Evolutionary conservation across 345 rosid species (phyloP).

Genomic region (Psidium guajava): DNA sequence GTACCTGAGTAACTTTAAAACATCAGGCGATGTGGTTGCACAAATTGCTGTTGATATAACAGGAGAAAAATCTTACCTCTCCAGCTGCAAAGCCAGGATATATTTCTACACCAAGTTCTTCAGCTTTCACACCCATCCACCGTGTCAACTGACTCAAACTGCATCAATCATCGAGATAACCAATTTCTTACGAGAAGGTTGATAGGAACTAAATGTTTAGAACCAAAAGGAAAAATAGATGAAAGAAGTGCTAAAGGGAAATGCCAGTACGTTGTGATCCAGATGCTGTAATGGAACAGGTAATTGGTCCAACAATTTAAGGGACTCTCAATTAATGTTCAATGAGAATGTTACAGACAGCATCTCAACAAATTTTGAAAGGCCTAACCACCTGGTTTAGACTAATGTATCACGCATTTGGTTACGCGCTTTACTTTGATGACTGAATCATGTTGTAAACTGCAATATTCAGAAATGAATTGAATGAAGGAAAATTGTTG

Average conservation of each 20-base stretch:
- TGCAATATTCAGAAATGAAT: background rate
- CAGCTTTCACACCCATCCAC: conserved; percentile 91
- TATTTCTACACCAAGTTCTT: conserved; percentile 90
- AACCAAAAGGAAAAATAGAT: background rate
- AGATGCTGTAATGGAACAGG: background rate
- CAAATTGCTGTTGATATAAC: background rate
- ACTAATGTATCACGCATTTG: background rate
- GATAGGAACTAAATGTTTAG: background rate
- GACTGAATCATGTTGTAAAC: background rate
- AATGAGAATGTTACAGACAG: background rate
- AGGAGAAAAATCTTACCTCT: conserved; percentile 43
- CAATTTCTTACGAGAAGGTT: background rate
- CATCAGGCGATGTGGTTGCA: background rate
- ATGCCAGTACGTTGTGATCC: background rate
- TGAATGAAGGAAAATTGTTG: background rate
- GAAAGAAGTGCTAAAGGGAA: background rate
- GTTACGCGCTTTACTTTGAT: background rate
- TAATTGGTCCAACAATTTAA: background rate
- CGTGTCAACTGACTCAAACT: conserved; percentile 85
- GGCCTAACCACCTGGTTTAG: background rate
- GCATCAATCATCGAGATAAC: conserved; percentile 1
- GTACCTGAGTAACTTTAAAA: conserved; percentile 35
- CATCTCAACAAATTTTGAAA: background rate
- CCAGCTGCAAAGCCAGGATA: conserved; percentile 95
- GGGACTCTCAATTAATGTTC: background rate